Evolutionary conservation across 2,329 filamentous ascomycete genomes (phyloP).

Genomic region (Paramyrothecium roridum): DNA sequence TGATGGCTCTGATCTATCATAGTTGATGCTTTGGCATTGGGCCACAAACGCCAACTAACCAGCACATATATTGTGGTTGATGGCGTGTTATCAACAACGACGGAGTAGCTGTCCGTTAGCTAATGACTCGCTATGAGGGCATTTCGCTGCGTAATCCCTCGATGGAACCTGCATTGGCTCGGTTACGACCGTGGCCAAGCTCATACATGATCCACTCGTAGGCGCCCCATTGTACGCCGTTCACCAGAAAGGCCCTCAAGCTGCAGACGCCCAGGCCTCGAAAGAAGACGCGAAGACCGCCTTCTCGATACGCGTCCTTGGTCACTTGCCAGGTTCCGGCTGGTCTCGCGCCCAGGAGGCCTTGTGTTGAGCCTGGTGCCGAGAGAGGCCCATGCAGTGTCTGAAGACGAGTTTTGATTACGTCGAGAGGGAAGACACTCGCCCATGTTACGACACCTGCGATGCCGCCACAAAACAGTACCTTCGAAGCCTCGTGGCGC

Average conservation of each 20-base stretch:
- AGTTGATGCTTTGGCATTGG: too few relatives aligned
- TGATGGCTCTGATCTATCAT: too few relatives aligned
- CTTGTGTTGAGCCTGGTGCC: constrained; percentile 14
- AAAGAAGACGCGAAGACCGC: constrained; percentile 64
- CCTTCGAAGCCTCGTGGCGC: constrained; percentile 52
- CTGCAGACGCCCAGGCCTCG: constrained; percentile 78
- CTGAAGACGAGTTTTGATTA: constrained; percentile 91
- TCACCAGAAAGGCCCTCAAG: constrained; percentile 83
- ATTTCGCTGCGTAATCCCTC: background rate
- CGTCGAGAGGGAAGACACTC: constrained; percentile 86
- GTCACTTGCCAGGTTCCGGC: constrained; percentile 60
- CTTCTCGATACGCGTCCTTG: constrained; percentile 60
- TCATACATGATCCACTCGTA: constrained; percentile 84
- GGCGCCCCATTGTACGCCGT: constrained; percentile 87
- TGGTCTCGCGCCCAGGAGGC: constrained; percentile 15
- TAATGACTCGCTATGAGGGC: background rate
- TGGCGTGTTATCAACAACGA: background rate
- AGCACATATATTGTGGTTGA: too few relatives aligned
- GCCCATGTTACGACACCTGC: constrained; percentile 88
- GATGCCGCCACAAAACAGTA: constrained; percentile 79
- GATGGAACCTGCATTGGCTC: constrained; percentile 1
- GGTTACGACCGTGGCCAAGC: constrained; percentile 30
- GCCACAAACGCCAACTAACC: too few relatives aligned
- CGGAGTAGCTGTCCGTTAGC: too few relatives aligned
- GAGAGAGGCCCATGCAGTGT: constrained; percentile 47